phyloP scores from a whole-genome alignment of 2,329 filamentous ascomycete genomes.

The Cercospora janseana region DNA sequence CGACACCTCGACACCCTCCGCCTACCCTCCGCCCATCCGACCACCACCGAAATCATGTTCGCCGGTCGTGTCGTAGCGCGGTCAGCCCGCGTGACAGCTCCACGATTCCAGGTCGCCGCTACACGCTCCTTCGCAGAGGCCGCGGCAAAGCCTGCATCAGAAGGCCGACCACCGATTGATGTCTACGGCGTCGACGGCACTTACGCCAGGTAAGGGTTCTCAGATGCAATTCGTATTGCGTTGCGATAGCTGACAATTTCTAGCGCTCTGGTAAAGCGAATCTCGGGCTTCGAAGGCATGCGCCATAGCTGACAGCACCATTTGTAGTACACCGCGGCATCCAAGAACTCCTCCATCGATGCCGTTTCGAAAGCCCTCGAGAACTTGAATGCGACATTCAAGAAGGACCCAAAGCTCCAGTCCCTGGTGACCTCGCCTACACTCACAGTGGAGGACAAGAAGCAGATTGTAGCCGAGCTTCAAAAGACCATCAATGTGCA shows the following conservation, averaged over 20 bases:
- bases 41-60: conserved; percentile 50
- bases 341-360: conserved; percentile 84
- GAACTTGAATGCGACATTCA: conserved; percentile 67
- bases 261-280: conserved; percentile 80
- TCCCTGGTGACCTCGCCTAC: conserved; percentile 76
- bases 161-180: conserved; percentile 80
- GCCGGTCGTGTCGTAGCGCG: conserved; percentile 56
- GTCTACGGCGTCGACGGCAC: conserved; percentile 96
- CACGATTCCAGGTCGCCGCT: conserved; percentile 61
- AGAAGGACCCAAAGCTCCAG: conserved; percentile 78
- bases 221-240: neutral
- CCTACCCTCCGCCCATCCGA: conserved; percentile 10
- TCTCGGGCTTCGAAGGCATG: neutral
- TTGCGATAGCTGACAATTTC: conserved; percentile 59
- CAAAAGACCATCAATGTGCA: conserved; percentile 71
- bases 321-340: conserved; percentile 85
- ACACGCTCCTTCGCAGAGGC: conserved; percentile 74
- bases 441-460: conserved; percentile 76
- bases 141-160: conserved; percentile 51
- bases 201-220: conserved; percentile 60
- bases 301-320: neutral
- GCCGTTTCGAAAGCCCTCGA: conserved; percentile 76
- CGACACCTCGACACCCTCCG: conserved; percentile 7
- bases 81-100: conserved; percentile 55
- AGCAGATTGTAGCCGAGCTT: conserved; percentile 80